phyloP scores from a whole-genome alignment of 2,329 filamentous ascomycete genomes.

The Coniochaeta pulveracea region DNA sequence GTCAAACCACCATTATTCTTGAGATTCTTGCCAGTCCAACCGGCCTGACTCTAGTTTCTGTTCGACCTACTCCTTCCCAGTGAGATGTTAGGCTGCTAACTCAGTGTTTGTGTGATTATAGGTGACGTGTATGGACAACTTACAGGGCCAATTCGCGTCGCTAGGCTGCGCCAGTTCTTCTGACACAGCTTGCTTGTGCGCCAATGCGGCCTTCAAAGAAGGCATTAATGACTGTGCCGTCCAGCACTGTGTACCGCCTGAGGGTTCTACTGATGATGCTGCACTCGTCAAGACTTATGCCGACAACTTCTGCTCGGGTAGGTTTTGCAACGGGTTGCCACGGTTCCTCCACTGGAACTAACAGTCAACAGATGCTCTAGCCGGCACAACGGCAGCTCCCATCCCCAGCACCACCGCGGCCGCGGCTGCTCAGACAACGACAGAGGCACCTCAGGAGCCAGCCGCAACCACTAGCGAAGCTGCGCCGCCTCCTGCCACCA shows the following conservation, averaged over 20 bases:
- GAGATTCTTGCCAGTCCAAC: too few species aligned
- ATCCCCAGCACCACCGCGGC: neutral
- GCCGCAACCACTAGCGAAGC: too few species aligned
- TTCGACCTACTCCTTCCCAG: too few species aligned
- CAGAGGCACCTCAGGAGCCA: too few species aligned
- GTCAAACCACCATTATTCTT: conserved; percentile 1
- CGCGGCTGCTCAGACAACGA: too few species aligned
- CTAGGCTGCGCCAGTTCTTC: neutral
- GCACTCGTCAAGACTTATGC: neutral
- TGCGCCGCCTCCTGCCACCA: too few species aligned
- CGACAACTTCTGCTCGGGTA: conserved; percentile 1
- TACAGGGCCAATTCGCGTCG: neutral
- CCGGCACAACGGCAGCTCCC: neutral
- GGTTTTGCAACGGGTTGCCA: neutral
- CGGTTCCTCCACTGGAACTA: neutral
- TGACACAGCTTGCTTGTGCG: neutral
- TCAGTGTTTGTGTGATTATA: neutral
- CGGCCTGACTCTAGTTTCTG: too few species aligned
- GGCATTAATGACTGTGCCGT: conserved; percentile 3
- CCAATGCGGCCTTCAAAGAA: neutral
- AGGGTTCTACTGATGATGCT: neutral
- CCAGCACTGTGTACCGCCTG: neutral
- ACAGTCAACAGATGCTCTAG: neutral
- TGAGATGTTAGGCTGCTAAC: neutral
- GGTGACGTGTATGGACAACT: neutral